Base-by-base conservation (phyloP, 2,329 filamentous ascomycete genomes). In the Curvularia hawaiiensis region DNA sequence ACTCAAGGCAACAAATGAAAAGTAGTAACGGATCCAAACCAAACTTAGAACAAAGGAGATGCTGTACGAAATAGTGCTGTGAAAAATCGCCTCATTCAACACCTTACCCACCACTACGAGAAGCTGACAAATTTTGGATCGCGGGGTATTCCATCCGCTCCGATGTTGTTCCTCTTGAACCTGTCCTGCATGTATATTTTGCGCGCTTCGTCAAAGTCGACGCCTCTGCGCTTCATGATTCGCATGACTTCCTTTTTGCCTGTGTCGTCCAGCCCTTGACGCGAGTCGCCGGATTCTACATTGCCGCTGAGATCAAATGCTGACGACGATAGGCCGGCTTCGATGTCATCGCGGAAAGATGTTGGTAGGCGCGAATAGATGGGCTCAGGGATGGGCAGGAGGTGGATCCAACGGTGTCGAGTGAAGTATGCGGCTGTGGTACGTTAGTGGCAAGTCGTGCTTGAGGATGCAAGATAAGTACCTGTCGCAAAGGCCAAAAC, bases 91-190 rank as follows among this genome's bases (percentile, higher is more conserved):
- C n/a, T 24, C n/a, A 31, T 12, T 43, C 22, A 14, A 45, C 40
- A 9, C 30, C 18, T 28, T 20, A 4, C 33, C 35, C 43, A n/a
- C 20, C 10, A 49, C 63, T 59, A 75, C 52, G 88, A 91, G 78
- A 98, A 98, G 74, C 91, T 96, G 58, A 98, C 92, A 74, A 97
- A 96, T 81, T 97, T 97, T 61, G 93, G 92, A 80, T 98, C 94
- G 73, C 88, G 85, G 61, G 95, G 95, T 67, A 88, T 80, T 4
- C 95, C 95, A 77, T 99, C 95, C 5, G 90, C 84, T 1, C 88
- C 92, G 74, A 99, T 97, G 50, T 91, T 90, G 70, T 96, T 91
- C 74, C 88, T 92, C 74, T 87, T 87, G 79, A 99, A 97, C 56
- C 88, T 83, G 68, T 90, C 87, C 79, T 97, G 90, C 79, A 92